Evolutionary conservation across 1,139 yeast species (phyloP).

Genomic region (Pichia sp.): DNA sequence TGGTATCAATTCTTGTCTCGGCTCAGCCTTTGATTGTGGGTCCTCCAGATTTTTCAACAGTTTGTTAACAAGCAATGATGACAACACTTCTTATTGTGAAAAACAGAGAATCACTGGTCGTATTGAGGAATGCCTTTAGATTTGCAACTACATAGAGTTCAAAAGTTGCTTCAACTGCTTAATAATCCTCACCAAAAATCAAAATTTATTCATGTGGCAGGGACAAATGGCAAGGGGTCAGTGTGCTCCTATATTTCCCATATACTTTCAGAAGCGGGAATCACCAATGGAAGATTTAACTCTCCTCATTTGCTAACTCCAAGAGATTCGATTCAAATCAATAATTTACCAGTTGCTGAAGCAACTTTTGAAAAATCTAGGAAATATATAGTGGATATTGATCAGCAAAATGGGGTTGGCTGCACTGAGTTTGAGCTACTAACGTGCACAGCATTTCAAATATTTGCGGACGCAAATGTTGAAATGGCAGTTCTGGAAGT

Average conservation of each 20-base stretch:
- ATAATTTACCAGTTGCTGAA: conserved; percentile 48
- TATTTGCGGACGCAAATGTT: conserved; percentile 53
- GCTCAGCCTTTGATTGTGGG: too few species aligned
- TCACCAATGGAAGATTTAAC: conserved; percentile 69
- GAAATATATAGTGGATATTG: conserved; percentile 31
- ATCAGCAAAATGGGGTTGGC: conserved; percentile 37
- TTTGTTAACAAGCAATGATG: too few species aligned
- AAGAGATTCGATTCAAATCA: conserved; percentile 67
- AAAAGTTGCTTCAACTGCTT: conserved; percentile 9
- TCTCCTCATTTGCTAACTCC: conserved; percentile 75
- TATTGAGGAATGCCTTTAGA: conserved; percentile 38
- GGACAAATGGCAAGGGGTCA: conserved; percentile 94
- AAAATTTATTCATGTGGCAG: conserved; percentile 77
- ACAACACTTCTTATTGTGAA: too few species aligned
- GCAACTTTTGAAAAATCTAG: conserved; percentile 41
- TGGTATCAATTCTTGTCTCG: too few species aligned
- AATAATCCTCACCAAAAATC: conserved; percentile 34
- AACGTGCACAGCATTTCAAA: conserved; percentile 76
- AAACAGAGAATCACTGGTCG: too few species aligned
- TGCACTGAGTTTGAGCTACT: conserved; percentile 85
- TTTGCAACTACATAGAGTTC: conserved; percentile 46
- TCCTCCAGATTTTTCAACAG: too few species aligned
- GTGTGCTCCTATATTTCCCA: conserved; percentile 73
- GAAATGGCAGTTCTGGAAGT: conserved; percentile 79
- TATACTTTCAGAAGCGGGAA: conserved; percentile 41